Evolutionary conservation across 352 stramenopile genomes (phyloP).

Genomic region (Ophiocytium majus): DNA sequence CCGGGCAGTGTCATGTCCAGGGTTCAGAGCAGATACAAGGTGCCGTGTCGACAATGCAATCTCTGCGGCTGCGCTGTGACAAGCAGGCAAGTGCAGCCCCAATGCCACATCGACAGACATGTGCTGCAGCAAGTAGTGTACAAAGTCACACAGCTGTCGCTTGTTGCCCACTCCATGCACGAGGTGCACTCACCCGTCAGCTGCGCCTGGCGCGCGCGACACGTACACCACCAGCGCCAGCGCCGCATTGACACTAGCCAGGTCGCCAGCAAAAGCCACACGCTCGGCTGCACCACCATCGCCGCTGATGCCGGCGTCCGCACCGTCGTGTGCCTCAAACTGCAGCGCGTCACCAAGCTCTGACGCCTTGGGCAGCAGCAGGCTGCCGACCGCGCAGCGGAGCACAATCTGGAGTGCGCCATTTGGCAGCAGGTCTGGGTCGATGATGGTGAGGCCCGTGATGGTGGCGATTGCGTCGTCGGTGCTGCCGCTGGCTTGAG

Average conservation of each 20-base stretch:
- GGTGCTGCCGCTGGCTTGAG: neutral
- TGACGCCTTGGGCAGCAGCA: neutral
- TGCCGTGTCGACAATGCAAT: too few relatives aligned
- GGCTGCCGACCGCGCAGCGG: neutral
- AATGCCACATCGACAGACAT: too few relatives aligned
- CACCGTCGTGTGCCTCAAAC: too few relatives aligned
- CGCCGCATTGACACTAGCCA: constrained; percentile 27
- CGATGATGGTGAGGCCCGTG: neutral
- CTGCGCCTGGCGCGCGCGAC: too few relatives aligned
- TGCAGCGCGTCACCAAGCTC: too few relatives aligned
- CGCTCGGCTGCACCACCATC: neutral
- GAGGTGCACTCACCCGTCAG: neutral
- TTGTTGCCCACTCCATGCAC: neutral
- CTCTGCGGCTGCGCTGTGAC: too few relatives aligned
- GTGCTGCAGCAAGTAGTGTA: neutral
- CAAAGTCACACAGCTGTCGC: neutral
- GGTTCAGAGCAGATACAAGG: too few relatives aligned
- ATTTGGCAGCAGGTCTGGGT: neutral
- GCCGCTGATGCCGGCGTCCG: neutral
- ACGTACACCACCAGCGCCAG: constrained; percentile 3
- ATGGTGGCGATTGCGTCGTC: neutral
- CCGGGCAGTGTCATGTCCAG: too few relatives aligned
- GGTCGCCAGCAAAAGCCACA: constrained; percentile 6
- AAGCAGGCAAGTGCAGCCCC: too few relatives aligned
- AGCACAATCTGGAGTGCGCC: neutral